Conservation (phyloP, 2,329 filamentous ascomycete species). For the Bretziella fagacearum region DNA sequence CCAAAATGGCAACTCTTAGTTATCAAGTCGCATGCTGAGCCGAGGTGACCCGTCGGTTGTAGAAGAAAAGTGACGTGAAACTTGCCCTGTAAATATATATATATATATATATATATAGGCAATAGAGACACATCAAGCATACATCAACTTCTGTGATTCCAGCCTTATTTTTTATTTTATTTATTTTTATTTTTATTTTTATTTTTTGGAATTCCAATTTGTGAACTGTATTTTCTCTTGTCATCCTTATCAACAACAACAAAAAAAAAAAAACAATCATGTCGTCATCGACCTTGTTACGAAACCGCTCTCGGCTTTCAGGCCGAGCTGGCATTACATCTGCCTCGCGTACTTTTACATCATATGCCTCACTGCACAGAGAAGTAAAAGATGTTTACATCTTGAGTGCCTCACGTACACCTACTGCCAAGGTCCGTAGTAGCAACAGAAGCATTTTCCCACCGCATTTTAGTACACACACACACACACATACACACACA, state of each 20-base stretch:
- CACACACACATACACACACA: background rate
- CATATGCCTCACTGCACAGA: constrained; percentile 29
- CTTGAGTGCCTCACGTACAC: constrained; percentile 73
- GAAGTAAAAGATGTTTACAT: constrained; percentile 90
- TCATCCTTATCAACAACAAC: no score
- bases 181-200: no score
- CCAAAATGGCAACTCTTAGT: background rate
- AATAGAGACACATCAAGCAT: background rate
- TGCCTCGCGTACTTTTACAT: constrained; percentile 26
- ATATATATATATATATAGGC: background rate
- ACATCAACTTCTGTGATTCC: no score
- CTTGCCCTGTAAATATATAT: background rate
- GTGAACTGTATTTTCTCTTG: no score
- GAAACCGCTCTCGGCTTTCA: no score
- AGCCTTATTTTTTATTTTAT: no score
- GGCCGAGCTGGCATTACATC: no score
- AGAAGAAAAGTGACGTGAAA: background rate
- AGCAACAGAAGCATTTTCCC: no score
- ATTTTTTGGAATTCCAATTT: no score
- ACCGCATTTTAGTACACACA: no score
- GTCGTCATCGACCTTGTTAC: no score
- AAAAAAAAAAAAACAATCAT: no score
- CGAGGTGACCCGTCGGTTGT: constrained; percentile 7
- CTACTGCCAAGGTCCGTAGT: constrained; percentile 60
- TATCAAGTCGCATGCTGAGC: background rate